Base-by-base conservation (phyloP, 129 eudicot genomes). In the Oenanthe sinensis region DNA sequence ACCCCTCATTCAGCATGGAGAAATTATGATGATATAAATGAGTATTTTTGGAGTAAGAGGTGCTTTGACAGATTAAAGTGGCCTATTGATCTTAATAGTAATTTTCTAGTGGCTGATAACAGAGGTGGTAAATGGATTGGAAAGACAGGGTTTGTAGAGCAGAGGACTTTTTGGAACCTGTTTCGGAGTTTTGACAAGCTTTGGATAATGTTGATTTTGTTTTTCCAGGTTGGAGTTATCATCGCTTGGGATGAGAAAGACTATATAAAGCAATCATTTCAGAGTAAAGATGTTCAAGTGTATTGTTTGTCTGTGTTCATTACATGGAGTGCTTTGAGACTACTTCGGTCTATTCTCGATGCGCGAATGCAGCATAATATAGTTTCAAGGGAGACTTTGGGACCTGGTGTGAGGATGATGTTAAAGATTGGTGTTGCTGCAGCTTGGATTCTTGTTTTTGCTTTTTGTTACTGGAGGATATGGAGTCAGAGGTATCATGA, bases 121-220 rank as follows among this genome's bases (percentile, higher is more conserved):
- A 82, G 75, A 55, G 91, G 76, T 1, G 76, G 90, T 54, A 89
- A 84, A 82, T 79, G 88, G 71, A 95, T 91, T 28, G 98, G 98
- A 80, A 93, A 93, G 84, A 93, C 98, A 0, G 98, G 98, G 68
- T 93, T 93, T 77, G 98, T 91, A 8, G 98, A 93, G 81, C 95
- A 86, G 82, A 72, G 98, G 73, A 91, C 98, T n/a, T 93, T 93
- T 78, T 85, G 91, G 83, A 93, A 93, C 78, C 75, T 93, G 86
- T 93, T 82, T 78, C 77, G 97, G 81, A 91, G 97, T 73, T 93
- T 93, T 54, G 98, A 93, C 84, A 89, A 90, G 92, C 76, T 93
- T 19, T 93, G 98, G 96, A 80, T 93, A 33, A 89, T 93, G 98
- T 52, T 93, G 83, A 77, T 89, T 62, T 44, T 93, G 91, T 93